Conservation (phyloP, 257 asterid species). For the Solanum arcanum region DNA sequence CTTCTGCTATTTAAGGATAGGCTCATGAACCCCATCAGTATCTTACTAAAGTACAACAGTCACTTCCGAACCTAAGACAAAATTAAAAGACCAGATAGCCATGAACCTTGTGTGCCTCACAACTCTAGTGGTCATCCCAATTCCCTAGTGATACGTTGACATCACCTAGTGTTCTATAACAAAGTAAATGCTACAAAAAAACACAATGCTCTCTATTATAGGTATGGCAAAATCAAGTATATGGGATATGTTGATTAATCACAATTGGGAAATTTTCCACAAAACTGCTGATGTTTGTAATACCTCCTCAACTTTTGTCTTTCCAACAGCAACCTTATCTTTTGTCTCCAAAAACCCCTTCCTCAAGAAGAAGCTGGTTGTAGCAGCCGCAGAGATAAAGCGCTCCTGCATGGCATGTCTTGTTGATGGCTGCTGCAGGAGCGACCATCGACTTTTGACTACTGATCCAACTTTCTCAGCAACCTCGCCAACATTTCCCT, state of each 20-base stretch:
- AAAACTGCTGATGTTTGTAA: background rate
- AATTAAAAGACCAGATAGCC: background rate
- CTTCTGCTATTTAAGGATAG: background rate
- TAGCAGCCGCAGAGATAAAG: slow-evolving; percentile 77
- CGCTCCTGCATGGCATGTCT: slow-evolving; percentile 82
- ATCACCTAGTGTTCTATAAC: background rate
- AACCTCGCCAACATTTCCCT: slow-evolving; percentile 69
- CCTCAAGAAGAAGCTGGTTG: slow-evolving; percentile 74
- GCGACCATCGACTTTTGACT: slow-evolving; percentile 77
- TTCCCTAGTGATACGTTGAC: background rate
- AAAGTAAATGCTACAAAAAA: background rate
- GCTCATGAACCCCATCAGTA: background rate
- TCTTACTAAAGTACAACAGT: background rate
- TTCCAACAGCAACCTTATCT: slow-evolving; percentile 79
- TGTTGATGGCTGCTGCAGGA: slow-evolving; percentile 81
- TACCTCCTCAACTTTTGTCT: slow-evolving; percentile 89
- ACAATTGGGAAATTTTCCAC: background rate
- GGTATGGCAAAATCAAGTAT: background rate
- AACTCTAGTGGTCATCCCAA: background rate
- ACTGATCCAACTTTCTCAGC: slow-evolving; percentile 77
- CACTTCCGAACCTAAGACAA: background rate
- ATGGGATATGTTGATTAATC: background rate
- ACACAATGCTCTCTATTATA: background rate
- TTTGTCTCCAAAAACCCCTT: slow-evolving; percentile 82
- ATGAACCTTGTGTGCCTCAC: background rate